Base-by-base conservation (phyloP, 1,139 yeast species). In the Nakaseomyces uthaithaninus region DNA sequence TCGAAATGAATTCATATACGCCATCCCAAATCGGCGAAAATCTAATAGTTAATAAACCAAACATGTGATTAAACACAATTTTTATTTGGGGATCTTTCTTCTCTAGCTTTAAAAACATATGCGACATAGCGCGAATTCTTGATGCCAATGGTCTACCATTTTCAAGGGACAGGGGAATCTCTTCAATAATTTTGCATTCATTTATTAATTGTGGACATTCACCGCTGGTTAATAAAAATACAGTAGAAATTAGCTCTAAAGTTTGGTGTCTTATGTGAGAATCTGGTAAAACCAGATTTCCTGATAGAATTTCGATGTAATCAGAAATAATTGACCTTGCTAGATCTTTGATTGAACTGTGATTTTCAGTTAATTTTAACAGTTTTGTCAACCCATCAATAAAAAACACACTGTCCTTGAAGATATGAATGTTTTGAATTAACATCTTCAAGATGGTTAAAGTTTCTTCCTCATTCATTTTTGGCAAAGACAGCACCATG, bases 21-120 rank as follows among this genome's bases (percentile, higher is more conserved):
- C 83, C 84, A 16, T 75, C 73, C 94, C 95, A 86, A 22, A 81
- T 70, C 1, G 98, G 98, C 45, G 86, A 83, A 53, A 91, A 87
- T 46, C 75, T 74, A 36, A 79, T 78, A 1, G 87, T 71, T 38
- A 89, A 64, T 46, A 83, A 67, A 20, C 96, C 97, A 58, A 86
- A 76, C 40, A 81, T 47, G 55, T 71, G 84, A 27, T 72, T 68
- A 14, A 79, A 67, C 20, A 81, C 68, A 5, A 74, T 61, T 12
- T 53, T 52, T 30, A 71, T 69, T 9, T 71, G 64, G 1, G 66
- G 49, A 16, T 26, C 25, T 12, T 18, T 26, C n/a, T 12, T 20
- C 1, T 67, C 67, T 8, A 63, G 47, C n/a, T 65, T 60, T 24
- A 66, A 60, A 54, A 71, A 80, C 5, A 68, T 68, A 11, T 65